These are phyloP conservation scores for Nigrospora osmanthi DNA, from an alignment of 2,329 filamentous ascomycete genomes.

Conservation along the genomic window DNA sequence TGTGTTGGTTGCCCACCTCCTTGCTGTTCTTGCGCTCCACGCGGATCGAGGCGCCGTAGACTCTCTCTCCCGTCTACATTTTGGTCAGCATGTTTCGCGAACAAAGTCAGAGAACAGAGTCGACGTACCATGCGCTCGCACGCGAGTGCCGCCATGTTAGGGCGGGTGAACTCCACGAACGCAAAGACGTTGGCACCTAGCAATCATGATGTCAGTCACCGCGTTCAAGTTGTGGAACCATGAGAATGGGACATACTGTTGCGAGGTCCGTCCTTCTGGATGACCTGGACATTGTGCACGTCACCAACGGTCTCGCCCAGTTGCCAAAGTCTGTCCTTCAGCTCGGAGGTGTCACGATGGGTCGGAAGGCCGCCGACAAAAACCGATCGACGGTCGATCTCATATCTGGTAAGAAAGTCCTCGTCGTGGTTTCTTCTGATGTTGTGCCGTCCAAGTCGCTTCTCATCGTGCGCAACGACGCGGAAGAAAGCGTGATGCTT, in stretches of 20 bases:
- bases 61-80: background rate
- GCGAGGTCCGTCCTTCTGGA: conserved; percentile 14
- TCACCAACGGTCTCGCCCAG: conserved; percentile 16
- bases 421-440: conserved; percentile 12
- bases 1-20: conserved; percentile 2
- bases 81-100: too few relatives aligned
- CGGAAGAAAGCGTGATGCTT: conserved; percentile 21
- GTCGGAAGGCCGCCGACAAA: conserved; percentile 22
- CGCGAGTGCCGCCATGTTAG: conserved; percentile 27
- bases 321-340: conserved; percentile 15
- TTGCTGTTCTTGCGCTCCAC: conserved; percentile 27
- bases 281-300: conserved; percentile 18
- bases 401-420: conserved; percentile 20
- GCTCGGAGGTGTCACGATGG: conserved; percentile 6
- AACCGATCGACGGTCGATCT: conserved; percentile 24
- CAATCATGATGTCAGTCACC: conserved; percentile 4
- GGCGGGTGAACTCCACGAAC: conserved; percentile 30
- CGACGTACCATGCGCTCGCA: too few relatives aligned
- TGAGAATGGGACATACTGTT: conserved; percentile 7
- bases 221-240: background rate
- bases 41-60: conserved; percentile 24
- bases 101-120: too few relatives aligned
- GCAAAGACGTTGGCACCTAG: conserved; percentile 17
- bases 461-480: conserved; percentile 23
- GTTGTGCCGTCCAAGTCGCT: conserved; percentile 15